Base-by-base conservation (phyloP, 768 basidiomycete species). In the Russula vinacea region DNA sequence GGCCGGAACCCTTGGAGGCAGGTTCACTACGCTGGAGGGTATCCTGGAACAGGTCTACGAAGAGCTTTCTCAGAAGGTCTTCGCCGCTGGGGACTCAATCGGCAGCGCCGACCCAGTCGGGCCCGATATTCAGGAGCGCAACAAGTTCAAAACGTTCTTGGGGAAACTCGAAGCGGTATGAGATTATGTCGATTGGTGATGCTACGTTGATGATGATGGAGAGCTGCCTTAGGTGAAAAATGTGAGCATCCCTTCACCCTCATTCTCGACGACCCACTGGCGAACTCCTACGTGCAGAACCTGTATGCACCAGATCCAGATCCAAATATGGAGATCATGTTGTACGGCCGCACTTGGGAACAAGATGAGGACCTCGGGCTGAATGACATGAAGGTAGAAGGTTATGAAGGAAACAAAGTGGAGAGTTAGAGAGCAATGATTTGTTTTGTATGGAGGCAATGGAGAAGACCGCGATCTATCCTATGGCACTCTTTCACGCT, bases 21-120 rank as follows among this genome's bases (percentile, higher is more conserved):
- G 97, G 11, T 99, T 99, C 78, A 99, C 97, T 0, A 99, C 97
- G 0, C 80, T 98, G 24, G 97, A 99, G 75, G 97, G 97, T 24
- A 88, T 98, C 60, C 80, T 99, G 40, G 84, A 91, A 63, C 97
- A 98, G 71, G 83, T 99, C 2, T 94, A 96, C 77, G 94, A 96
- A 66, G 96, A 99, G 73, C 84, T 99, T 11, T 88, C 88, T 33
- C 87, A 89, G 65, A 98, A 98, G 72, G 86, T 89, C 14, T 87
- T 95, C 72, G 79, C 87, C 1, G 78, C 80, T 1, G 91, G 92
- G 26, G 92, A 94, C 73, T 83, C 89, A 26, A 70, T 76, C 9
- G 74, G 71, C 9, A 71, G 70, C 49, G 79, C 78, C 39, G 83
- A 84, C 60, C 64, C 59, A 24, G 60, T 52, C 50, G 59, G 64